phyloP scores from a whole-genome alignment of 257 asterid genomes.

The Solanum tacnaense region DNA sequence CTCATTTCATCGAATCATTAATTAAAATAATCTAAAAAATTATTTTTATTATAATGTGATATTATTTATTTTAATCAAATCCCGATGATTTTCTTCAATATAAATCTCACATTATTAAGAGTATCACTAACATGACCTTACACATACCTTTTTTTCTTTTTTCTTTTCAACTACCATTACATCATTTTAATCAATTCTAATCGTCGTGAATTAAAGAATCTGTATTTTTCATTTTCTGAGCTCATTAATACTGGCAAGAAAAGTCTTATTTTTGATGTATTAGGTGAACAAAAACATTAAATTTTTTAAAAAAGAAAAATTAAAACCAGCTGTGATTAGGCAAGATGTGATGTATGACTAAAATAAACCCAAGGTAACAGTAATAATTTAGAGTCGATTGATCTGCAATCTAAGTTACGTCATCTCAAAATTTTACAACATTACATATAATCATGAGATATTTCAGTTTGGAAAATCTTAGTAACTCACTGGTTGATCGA shows the following conservation, averaged over 20 bases:
- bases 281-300: not conserved
- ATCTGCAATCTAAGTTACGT: not conserved
- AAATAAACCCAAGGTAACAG: not conserved
- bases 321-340: not conserved
- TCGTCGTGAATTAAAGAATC: not conserved
- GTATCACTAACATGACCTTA: not conserved
- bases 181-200: not conserved
- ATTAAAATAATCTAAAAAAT: not conserved
- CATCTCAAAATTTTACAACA: not conserved
- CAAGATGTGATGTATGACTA: not conserved
- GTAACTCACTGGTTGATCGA: not conserved
- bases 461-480: no score
- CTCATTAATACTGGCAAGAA: not conserved
- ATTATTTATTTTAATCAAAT: no score
- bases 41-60: not conserved
- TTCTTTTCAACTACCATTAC: not conserved
- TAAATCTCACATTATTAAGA: not conserved
- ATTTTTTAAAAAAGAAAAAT: not conserved
- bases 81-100: rapidly evolving
- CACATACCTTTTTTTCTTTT: not conserved
- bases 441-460: not conserved
- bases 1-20: not conserved
- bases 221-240: not conserved
- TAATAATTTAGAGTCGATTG: not conserved
- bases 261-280: not conserved